phyloP scores from a whole-genome alignment of 441 rosid species.

The Gossypium schwendimanii region DNA sequence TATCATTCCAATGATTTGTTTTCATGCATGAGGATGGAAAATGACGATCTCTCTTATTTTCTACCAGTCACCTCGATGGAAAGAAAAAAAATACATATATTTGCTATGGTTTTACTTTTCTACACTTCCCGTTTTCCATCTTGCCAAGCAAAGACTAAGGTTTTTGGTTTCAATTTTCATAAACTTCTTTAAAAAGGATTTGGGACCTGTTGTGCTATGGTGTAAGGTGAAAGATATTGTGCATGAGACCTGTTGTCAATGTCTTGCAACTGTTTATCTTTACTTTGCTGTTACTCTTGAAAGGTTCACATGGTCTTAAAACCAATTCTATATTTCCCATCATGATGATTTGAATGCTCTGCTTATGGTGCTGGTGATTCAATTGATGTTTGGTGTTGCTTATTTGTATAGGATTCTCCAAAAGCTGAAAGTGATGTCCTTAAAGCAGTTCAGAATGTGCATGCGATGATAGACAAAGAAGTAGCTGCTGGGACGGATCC shows the following conservation, averaged over 20 bases:
- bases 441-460: conserved; percentile 66
- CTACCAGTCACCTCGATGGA: no score
- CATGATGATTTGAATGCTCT: background rate
- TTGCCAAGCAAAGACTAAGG: background rate
- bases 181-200: background rate
- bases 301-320: background rate
- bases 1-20: no score
- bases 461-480: conserved; percentile 65
- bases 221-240: background rate
- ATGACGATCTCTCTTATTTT: no score
- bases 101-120: no score
- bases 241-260: background rate
- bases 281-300: conserved; percentile 1
- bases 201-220: background rate
- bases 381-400: background rate
- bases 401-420: conserved; percentile 48
- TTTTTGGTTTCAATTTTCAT: background rate
- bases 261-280: background rate
- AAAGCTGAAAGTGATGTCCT: conserved; percentile 57
- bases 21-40: no score
- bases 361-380: conserved; percentile 6
- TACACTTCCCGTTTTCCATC: no score
- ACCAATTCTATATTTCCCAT: background rate
- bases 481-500: conserved; percentile 56
- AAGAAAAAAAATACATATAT: no score